Base-by-base conservation (phyloP, 129 eudicot species). In the Tanacetum coccineum region DNA sequence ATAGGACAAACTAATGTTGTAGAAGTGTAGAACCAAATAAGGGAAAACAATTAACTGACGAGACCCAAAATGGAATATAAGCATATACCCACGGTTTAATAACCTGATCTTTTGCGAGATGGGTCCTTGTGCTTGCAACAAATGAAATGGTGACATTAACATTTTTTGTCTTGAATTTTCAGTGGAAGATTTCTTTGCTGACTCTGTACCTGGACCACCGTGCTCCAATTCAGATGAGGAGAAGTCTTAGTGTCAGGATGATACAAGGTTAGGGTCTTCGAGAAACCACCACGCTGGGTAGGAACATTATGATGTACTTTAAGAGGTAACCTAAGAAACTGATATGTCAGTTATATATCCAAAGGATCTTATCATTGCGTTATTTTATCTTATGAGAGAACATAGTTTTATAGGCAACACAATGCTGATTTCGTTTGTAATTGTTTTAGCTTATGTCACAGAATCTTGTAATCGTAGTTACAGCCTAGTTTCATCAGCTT, bases 171-270 rank as follows among this genome's bases (percentile, higher is more conserved):
- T 57, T 67, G 22, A 52, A 17, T 36, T 67, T 82, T 55, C 88
- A 86, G 92, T 86, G 60, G 92, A 86, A 73, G 92, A 86, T 73
- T 86, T 86, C 80, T 82, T 86, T 65, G 92, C 80, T 44, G 92
- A 82, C 78, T 80, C 87, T 4, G 82, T 77, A 53, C 82, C 82
- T 13, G 78, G 78, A 52, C 78, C 82, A 59, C 82, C 82, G 30
- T 68, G 70, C 74, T 72, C 82, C 17, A 74, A 60, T 15, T 78
- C 82, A 17, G 82, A 78, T 52, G 82, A 78, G 72, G 82, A 78
- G 47, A 71, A 73, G 74, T 39, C 82, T 45, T 78, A 78, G 70
- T 59, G 39, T 55, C 59, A 48, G 39, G 39, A 47, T 54, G 26
- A 50, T 62, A 40, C 32, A 64, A 59, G 21, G 63, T 77, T 42